A percentile compares a stretch with the other conserved stretches of the same genome.
Evolutionary conservation across 192 early-diverging fungal species (phyloP).

Genomic region (Umbelopsis sp.): DNA sequence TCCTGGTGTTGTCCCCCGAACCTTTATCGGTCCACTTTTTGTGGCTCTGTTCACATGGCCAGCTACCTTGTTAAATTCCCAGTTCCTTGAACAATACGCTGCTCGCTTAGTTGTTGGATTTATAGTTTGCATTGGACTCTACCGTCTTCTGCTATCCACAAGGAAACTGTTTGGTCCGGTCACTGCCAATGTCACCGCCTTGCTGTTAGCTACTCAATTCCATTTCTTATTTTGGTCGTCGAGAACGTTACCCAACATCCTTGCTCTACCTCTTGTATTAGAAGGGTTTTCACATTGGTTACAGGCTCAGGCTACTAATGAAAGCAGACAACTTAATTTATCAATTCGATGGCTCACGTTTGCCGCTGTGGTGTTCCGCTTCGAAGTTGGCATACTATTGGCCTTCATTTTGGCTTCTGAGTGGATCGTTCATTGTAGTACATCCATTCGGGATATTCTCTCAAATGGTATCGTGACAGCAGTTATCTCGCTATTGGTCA

Average conservation of each 20-base stretch:
- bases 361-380: slow-evolving; percentile 53
- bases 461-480: slow-evolving; percentile 28
- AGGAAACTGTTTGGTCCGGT: slow-evolving; percentile 56
- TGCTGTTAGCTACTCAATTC: slow-evolving; percentile 74
- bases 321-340: slow-evolving; percentile 13
- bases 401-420: slow-evolving; percentile 44
- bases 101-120: slow-evolving; percentile 55
- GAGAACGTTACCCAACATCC: slow-evolving; percentile 85
- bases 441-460: slow-evolving; percentile 26
- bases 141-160: slow-evolving; percentile 54
- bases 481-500: slow-evolving; percentile 34
- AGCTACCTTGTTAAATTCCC: slow-evolving; percentile 9
- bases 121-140: slow-evolving; percentile 49
- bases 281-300: slow-evolving; percentile 31
- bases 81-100: slow-evolving; percentile 24
- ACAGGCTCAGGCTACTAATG: not conserved
- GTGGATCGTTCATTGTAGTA: slow-evolving; percentile 24
- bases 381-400: slow-evolving; percentile 50
- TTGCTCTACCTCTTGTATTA: slow-evolving; percentile 70
- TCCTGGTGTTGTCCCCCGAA: slow-evolving; percentile 94
- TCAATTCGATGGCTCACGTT: slow-evolving; percentile 47
- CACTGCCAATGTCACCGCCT: slow-evolving; percentile 49
- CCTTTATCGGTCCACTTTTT: slow-evolving; percentile 84
- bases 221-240: slow-evolving; percentile 89
- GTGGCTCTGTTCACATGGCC: slow-evolving; percentile 55